Percentiles rank a stretch among this genome's conserved stretches.
Conservation (phyloP, 805 yeast species). For the Starmerella powellii region DNA sequence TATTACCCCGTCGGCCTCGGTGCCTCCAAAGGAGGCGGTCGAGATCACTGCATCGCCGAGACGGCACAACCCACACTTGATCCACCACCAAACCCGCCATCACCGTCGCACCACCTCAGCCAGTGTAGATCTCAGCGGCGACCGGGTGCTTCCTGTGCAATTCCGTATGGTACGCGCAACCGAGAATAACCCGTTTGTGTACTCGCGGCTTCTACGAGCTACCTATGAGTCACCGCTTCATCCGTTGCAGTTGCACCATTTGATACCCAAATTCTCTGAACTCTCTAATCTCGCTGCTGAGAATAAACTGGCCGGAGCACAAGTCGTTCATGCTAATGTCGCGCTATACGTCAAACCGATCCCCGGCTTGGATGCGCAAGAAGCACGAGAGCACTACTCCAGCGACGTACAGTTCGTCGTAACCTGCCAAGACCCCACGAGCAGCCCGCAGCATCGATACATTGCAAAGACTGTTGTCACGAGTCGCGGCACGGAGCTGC, state of each 20-base stretch:
- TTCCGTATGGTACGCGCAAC: constrained; percentile 18
- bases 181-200: constrained; percentile 17
- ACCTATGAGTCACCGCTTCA: constrained; percentile 28
- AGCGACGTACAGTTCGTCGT: constrained; percentile 23
- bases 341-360: constrained; percentile 19
- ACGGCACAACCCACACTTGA: not conserved
- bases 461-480: constrained; percentile 24
- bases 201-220: constrained; percentile 28
- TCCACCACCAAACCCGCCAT: constrained; percentile 2
- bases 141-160: constrained; percentile 25
- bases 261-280: constrained; percentile 25
- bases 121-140: constrained; percentile 21
- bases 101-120: constrained; percentile 23
- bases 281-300: constrained; percentile 18
- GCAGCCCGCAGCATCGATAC: constrained; percentile 17
- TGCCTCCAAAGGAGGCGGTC: constrained; percentile 16
- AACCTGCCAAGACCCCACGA: constrained; percentile 2
- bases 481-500: constrained; percentile 26
- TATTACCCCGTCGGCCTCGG: constrained; percentile 15
- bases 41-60: constrained; percentile 9
- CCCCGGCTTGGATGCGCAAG: not conserved
- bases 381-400: not conserved
- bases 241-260: constrained; percentile 22
- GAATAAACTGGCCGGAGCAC: constrained; percentile 19
- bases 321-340: constrained; percentile 28